Conservation (phyloP, 805 yeast genomes). For the Suhomyces sp. region DNA sequence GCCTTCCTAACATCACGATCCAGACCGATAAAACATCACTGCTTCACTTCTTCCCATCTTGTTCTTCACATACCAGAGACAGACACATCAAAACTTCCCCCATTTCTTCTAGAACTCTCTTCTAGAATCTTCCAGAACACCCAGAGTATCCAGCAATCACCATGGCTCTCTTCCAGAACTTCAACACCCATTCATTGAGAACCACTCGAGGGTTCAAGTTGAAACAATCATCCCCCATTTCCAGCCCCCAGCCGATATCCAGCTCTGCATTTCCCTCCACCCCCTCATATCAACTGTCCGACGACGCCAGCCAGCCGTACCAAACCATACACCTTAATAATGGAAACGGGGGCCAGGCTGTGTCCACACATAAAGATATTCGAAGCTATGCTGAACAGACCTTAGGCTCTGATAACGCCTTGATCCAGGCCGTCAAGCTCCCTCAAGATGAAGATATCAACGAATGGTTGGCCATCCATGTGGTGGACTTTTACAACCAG, state of each 20-base stretch:
- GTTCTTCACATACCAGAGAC: too few species aligned
- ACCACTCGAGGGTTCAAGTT: constrained; percentile 45
- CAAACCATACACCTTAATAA: constrained; percentile 28
- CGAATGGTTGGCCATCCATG: constrained; percentile 97
- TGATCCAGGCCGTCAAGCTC: constrained; percentile 88
- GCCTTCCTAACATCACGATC: too few species aligned
- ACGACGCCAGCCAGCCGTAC: constrained; percentile 19
- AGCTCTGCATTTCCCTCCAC: constrained; percentile 33
- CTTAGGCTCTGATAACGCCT: constrained; percentile 85
- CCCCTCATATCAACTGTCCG: constrained; percentile 15
- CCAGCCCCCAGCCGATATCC: constrained; percentile 39
- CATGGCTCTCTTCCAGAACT: constrained; percentile 44
- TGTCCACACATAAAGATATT: constrained; percentile 66
- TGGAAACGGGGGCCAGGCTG: constrained; percentile 27
- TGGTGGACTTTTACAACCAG: constrained; percentile 96
- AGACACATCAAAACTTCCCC: too few species aligned
- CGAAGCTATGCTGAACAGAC: constrained; percentile 93
- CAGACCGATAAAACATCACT: too few species aligned
- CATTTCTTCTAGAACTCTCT: too few species aligned
- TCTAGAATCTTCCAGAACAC: too few species aligned
- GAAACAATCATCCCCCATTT: constrained; percentile 39
- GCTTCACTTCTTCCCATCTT: too few species aligned
- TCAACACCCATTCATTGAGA: constrained; percentile 43
- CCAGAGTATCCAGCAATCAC: too few species aligned
- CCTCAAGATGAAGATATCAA: constrained; percentile 90